Evolutionary conservation across 129 eudicot species (phyloP), one percentile per base, ranked within the genome.

Genomic region (Logfia minima): DNA sequence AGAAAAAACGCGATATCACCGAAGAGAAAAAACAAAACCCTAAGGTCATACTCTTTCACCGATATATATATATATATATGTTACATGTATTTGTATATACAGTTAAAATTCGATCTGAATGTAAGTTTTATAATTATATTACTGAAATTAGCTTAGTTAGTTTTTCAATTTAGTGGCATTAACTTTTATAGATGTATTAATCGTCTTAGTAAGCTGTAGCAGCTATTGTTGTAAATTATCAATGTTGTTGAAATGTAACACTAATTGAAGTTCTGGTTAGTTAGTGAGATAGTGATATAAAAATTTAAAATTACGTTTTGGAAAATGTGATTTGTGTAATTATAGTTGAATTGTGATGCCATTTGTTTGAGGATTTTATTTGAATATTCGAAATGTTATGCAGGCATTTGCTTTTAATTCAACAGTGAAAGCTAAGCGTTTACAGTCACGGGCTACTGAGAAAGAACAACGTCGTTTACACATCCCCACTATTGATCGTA

Each of bases 321-420:
- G 5, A 48, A 48, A 48, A 3, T 48, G n/a, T 48, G 55, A 14
- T 48, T 13, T 13, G 55, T 13, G 6, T 48, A 48, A 48, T 48
- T 48, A 13, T 14, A 13, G n/a, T 48, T 14, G 18, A 48, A 48
- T 48, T 11, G 0, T 14, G 55, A 48, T 48, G n/a, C n/a, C 5
- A 79, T 62, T 35, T 31, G 19, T 62, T 61, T 61, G 24, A 64
- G 51, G 13, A 29, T 4, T 5, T 3, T 81, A 58, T 58, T 13
- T 6, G 6, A 29, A 37, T 28, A 18, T 58, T 68, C 22, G 23
- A 31, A 28, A 22, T 68, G 63, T 21, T 56, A 68, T 75, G 76
- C 78, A 91, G 98, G 99, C 99, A n/a, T 95, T 89, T 79, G 93
- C 97, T 1, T 91, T 91, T 39, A 88, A 77, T 72, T 95, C 99